Percentiles rank a stretch among this genome's conserved stretches.
phyloP scores from a whole-genome alignment of 2,329 filamentous ascomycete genomes.

The Nigrospora sphaerica region DNA sequence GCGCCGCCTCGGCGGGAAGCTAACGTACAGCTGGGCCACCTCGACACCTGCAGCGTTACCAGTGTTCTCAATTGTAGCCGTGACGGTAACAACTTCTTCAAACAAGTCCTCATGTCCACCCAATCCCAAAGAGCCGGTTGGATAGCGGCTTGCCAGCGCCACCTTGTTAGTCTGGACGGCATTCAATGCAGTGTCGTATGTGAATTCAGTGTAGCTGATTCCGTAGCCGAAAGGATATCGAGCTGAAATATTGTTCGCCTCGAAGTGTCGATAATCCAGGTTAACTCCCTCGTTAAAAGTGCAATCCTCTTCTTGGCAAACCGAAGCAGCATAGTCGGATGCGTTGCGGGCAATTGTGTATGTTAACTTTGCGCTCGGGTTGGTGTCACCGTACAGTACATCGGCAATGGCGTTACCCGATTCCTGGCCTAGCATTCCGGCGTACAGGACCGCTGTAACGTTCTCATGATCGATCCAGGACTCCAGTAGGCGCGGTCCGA shows the following conservation, averaged over 20 bases:
- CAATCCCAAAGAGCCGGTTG: too few species aligned
- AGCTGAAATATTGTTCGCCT: constrained; percentile 38
- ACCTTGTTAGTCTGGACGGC: constrained; percentile 1
- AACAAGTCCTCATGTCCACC: background rate
- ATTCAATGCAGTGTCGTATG: background rate
- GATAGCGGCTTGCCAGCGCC: too few species aligned
- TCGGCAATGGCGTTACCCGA: constrained; percentile 54
- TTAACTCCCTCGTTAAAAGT: constrained; percentile 38
- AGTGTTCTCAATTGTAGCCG: constrained; percentile 43
- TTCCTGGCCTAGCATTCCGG: constrained; percentile 54
- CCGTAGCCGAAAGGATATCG: constrained; percentile 50
- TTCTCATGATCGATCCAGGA: constrained; percentile 51
- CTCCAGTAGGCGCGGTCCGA: constrained; percentile 52
- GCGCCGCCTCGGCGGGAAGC: constrained; percentile 29
- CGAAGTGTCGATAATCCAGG: constrained; percentile 50
- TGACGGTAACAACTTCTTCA: constrained; percentile 21
- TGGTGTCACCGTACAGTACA: constrained; percentile 52
- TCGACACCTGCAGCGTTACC: constrained; percentile 44
- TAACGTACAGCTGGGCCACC: constrained; percentile 51
- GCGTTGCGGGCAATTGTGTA: constrained; percentile 49
- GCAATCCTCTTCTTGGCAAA: constrained; percentile 8
- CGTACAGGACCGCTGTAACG: constrained; percentile 54
- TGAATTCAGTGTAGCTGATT: constrained; percentile 41
- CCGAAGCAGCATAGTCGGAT: constrained; percentile 38
- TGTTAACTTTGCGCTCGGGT: constrained; percentile 49